phyloP scores from a whole-genome alignment of 73 alveolate species.

The Paramecium primaurelia region DNA sequence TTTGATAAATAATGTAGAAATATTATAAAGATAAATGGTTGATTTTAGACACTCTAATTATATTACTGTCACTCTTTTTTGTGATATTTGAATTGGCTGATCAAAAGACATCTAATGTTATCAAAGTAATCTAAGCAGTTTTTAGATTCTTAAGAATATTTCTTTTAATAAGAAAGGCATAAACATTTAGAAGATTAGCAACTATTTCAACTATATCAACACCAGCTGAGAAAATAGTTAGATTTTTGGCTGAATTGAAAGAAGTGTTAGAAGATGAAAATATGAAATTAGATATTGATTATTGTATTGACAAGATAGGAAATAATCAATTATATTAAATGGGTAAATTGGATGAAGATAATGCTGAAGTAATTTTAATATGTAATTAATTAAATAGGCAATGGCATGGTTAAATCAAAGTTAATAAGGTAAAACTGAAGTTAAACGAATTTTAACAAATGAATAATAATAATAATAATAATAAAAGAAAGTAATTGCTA shows the following conservation, averaged over 20 bases:
- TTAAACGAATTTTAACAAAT: neutral
- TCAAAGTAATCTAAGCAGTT: slow-evolving; percentile 33
- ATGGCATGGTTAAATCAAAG: slow-evolving; percentile 4
- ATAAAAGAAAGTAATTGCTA: neutral
- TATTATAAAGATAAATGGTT: slow-evolving; percentile 50
- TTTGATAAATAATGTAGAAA: neutral
- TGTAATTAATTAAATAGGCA: neutral
- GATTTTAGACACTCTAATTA: slow-evolving; percentile 37
- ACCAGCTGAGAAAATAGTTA: slow-evolving; percentile 52
- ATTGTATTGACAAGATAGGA: slow-evolving; percentile 34
- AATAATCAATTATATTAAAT: slow-evolving; percentile 44
- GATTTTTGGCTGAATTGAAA: slow-evolving; percentile 44
- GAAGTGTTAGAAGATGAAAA: slow-evolving; percentile 41
- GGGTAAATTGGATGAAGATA: slow-evolving; percentile 23
- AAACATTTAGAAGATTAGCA: slow-evolving; percentile 27
- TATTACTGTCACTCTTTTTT: slow-evolving; percentile 28
- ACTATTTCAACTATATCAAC: slow-evolving; percentile 19
- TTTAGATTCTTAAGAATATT: slow-evolving; percentile 61
- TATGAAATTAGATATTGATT: slow-evolving; percentile 52
- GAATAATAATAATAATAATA: neutral
- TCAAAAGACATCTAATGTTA: slow-evolving; percentile 5
- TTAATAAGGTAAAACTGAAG: neutral
- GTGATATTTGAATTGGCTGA: slow-evolving; percentile 18
- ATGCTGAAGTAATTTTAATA: neutral
- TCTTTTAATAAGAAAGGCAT: slow-evolving; percentile 51